Conservation (phyloP, 2,329 filamentous ascomycete genomes). For the Ceratocystis harringtonii region DNA sequence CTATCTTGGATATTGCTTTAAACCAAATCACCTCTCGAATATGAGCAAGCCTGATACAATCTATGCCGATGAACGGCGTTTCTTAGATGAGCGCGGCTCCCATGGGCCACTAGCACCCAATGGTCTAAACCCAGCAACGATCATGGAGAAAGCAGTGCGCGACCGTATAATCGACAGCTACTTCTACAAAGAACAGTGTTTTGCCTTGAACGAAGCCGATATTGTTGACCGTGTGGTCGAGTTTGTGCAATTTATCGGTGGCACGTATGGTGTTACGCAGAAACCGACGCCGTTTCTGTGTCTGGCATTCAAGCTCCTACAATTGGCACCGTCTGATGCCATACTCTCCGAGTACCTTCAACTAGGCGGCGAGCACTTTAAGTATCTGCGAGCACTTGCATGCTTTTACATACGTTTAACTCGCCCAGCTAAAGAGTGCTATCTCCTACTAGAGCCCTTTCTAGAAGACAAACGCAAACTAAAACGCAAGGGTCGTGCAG, state of each 20-base stretch:
- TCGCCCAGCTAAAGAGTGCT: conserved; percentile 67
- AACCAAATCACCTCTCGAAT: background rate
- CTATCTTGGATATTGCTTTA: background rate
- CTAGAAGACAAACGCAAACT: conserved; percentile 74
- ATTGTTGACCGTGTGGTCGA: conserved; percentile 82
- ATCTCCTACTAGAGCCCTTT: conserved; percentile 63
- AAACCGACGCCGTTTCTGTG: conserved; percentile 88
- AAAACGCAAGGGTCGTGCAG: conserved; percentile 57
- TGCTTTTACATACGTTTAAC: conserved; percentile 90
- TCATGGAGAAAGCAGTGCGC: conserved; percentile 88
- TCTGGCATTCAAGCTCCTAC: conserved; percentile 83
- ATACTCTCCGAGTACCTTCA: conserved; percentile 68
- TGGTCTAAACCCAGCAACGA: conserved; percentile 84
- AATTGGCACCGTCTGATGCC: conserved; percentile 66
- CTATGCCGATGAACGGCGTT: conserved; percentile 63
- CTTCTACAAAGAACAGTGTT: conserved; percentile 99
- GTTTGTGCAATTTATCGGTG: conserved; percentile 67
- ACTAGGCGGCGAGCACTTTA: conserved; percentile 60
- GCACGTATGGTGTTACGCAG: conserved; percentile 71
- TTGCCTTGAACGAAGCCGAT: conserved; percentile 72
- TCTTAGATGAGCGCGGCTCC: conserved; percentile 86
- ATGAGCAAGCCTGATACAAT: conserved; percentile 31
- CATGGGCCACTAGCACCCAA: conserved; percentile 60
- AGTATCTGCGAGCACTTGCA: conserved; percentile 78
- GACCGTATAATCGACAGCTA: conserved; percentile 92